These are phyloP conservation scores for Corinectria fuckeliana DNA, from an alignment of 2,329 filamentous ascomycete genomes.

Conservation along the genomic window DNA sequence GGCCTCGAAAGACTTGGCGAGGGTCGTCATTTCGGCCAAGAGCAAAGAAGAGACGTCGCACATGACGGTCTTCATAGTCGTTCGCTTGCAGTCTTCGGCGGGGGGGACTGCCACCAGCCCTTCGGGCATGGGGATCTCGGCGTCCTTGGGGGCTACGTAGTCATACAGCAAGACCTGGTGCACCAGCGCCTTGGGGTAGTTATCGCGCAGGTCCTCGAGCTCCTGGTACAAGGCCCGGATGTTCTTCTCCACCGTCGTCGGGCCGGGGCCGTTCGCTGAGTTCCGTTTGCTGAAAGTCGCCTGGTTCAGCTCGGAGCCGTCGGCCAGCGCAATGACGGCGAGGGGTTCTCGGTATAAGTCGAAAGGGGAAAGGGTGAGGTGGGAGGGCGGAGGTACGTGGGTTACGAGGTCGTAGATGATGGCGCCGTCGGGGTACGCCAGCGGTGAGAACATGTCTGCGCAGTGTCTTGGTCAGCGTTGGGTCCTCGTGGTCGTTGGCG, in stretches of 20 bases:
- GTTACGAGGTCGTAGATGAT: slow-evolving; percentile 90
- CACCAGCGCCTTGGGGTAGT: slow-evolving; percentile 76
- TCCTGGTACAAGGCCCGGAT: slow-evolving; percentile 68
- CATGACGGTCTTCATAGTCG: slow-evolving; percentile 82
- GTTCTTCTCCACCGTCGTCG: slow-evolving; percentile 61
- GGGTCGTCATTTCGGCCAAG: slow-evolving; percentile 75
- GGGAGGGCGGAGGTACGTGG: slow-evolving; percentile 78
- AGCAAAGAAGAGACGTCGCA: slow-evolving; percentile 78
- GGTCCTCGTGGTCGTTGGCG: not conserved
- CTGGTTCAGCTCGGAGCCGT: slow-evolving; percentile 73
- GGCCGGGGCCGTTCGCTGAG: slow-evolving; percentile 57
- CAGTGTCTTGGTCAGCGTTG: slow-evolving; percentile 27
- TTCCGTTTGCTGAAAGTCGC: slow-evolving; percentile 60
- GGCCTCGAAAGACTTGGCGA: slow-evolving; percentile 75
- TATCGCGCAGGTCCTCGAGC: slow-evolving; percentile 72
- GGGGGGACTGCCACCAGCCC: slow-evolving; percentile 76
- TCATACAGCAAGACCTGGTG: slow-evolving; percentile 85
- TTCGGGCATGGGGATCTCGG: slow-evolving; percentile 64
- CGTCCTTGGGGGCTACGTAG: slow-evolving; percentile 58
- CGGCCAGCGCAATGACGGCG: slow-evolving; percentile 82
- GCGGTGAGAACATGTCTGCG: slow-evolving; percentile 89
- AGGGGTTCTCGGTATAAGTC: slow-evolving; percentile 88
- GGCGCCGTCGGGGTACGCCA: slow-evolving; percentile 84
- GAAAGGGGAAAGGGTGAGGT: slow-evolving; percentile 83
- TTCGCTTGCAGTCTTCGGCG: slow-evolving; percentile 70